These are phyloP conservation scores for Leishmania tarentolae DNA, from an alignment of 208 protist species.

Conservation along the genomic window DNA sequence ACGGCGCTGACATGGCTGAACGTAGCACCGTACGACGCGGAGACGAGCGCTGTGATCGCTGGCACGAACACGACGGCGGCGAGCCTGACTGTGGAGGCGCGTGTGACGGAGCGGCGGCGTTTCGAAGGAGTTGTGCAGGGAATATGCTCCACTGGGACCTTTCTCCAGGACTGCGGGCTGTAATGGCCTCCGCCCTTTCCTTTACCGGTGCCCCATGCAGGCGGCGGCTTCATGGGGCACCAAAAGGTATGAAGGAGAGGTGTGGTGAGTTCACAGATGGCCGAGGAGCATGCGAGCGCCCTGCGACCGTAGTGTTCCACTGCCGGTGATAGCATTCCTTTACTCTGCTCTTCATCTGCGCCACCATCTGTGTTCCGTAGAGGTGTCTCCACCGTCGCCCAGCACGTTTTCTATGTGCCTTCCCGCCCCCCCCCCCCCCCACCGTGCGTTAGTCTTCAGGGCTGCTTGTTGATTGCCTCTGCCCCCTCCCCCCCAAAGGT, in stretches of 20 bases:
- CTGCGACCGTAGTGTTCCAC: neutral
- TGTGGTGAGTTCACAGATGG: neutral
- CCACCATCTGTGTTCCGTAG: neutral
- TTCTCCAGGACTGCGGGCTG: constrained; percentile 39
- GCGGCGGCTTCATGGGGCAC: neutral
- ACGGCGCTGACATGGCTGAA: constrained; percentile 78
- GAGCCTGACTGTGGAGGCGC: constrained; percentile 27
- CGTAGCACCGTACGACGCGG: constrained; percentile 59
- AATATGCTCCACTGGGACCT: constrained; percentile 66
- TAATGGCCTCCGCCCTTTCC: neutral
- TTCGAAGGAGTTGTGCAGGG: constrained; percentile 64
- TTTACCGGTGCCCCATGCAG: no score
- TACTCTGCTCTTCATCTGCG: neutral
- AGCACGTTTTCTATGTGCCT: neutral
- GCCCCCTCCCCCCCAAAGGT: neutral
- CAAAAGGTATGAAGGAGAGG: constrained; percentile 5
- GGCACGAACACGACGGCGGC: constrained; percentile 38
- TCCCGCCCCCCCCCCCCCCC: neutral
- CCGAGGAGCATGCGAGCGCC: neutral
- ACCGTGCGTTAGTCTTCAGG: neutral
- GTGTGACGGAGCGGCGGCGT: constrained; percentile 23
- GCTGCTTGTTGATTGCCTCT: neutral
- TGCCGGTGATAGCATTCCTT: neutral
- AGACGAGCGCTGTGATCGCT: constrained; percentile 36
- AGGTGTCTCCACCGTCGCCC: neutral